A percentile compares a stretch with the other conserved stretches of the same genome.
Evolutionary conservation across 441 rosid species (phyloP).

Genomic region (Adansonia madagascariensis): DNA sequence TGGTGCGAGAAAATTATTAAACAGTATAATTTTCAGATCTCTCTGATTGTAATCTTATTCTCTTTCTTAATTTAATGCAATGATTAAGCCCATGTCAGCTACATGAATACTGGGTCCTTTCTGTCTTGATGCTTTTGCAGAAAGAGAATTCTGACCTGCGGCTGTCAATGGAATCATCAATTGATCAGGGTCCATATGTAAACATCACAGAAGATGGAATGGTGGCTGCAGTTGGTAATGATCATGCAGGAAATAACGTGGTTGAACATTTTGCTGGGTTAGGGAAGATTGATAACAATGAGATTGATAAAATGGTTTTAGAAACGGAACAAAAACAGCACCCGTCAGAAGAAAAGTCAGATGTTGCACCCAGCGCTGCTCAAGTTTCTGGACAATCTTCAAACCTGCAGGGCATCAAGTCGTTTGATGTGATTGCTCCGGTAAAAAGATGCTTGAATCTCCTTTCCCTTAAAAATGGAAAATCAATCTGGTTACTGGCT

Average conservation of each 20-base stretch:
- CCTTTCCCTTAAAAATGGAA: constrained; percentile 40
- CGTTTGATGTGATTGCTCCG: constrained; percentile 26
- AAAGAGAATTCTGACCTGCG: constrained; percentile 32
- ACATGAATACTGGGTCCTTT: neutral
- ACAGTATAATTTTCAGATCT: neutral
- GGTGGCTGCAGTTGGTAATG: constrained; percentile 58
- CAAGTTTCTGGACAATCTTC: constrained; percentile 28
- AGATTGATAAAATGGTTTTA: constrained; percentile 15
- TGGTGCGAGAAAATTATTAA: neutral
- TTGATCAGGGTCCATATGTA: constrained; percentile 69
- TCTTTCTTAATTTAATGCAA: neutral
- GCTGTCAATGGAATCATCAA: constrained; percentile 46
- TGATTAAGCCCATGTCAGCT: neutral
- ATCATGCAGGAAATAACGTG: constrained; percentile 31
- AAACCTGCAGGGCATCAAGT: constrained; percentile 25
- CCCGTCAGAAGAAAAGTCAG: constrained; percentile 26
- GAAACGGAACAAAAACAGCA: constrained; percentile 28
- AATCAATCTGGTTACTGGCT: constrained; percentile 54
- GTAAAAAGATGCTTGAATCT: constrained; percentile 45
- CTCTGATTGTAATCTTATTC: neutral
- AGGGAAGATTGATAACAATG: constrained; percentile 3
- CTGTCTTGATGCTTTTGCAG: constrained; percentile 34
- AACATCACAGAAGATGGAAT: constrained; percentile 65
- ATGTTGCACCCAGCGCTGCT: constrained; percentile 9
- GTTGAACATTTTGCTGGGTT: constrained; percentile 25